Conservation (phyloP, 169 alveolate genomes). For the Plasmodium chabaudi region DNA sequence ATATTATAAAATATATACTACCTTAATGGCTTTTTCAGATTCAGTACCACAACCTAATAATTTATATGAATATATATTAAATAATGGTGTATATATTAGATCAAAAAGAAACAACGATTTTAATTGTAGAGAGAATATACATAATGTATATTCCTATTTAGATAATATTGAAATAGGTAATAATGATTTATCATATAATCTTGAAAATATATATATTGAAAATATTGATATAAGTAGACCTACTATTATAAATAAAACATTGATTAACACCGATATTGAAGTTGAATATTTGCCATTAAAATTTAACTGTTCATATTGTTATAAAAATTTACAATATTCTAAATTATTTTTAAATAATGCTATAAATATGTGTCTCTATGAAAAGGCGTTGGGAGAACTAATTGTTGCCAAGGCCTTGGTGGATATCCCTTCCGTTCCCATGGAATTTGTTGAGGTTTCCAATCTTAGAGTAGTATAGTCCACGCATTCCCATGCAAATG, state of each 20-base stretch:
- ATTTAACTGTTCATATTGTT: slow-evolving; percentile 58
- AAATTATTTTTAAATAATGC: slow-evolving; percentile 73
- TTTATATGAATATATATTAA: slow-evolving; percentile 56
- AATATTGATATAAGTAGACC: slow-evolving; percentile 74
- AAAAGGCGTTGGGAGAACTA: slow-evolving; percentile 72
- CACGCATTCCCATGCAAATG: neutral
- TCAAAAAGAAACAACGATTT: slow-evolving; percentile 64
- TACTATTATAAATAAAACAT: slow-evolving; percentile 58
- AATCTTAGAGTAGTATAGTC: too few species aligned
- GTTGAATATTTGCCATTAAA: slow-evolving; percentile 72
- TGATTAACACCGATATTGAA: slow-evolving; percentile 62
- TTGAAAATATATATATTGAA: slow-evolving; percentile 69
- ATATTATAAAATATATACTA: slow-evolving; percentile 59
- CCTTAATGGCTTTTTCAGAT: slow-evolving; percentile 54
- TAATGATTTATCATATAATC: slow-evolving; percentile 60
- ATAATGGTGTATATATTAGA: slow-evolving; percentile 67
- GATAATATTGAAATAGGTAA: slow-evolving; percentile 73
- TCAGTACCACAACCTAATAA: slow-evolving; percentile 55
- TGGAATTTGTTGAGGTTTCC: slow-evolving; percentile 50
- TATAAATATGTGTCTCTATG: slow-evolving; percentile 66
- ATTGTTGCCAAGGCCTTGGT: slow-evolving; percentile 75
- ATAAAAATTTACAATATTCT: slow-evolving; percentile 60
- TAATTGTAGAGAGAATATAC: slow-evolving; percentile 72
- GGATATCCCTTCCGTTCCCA: slow-evolving; percentile 50
- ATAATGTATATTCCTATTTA: slow-evolving; percentile 64